Evolutionary conservation across 306 rosid genomes (phyloP).

Genomic region (Adenanthera pavonina): DNA sequence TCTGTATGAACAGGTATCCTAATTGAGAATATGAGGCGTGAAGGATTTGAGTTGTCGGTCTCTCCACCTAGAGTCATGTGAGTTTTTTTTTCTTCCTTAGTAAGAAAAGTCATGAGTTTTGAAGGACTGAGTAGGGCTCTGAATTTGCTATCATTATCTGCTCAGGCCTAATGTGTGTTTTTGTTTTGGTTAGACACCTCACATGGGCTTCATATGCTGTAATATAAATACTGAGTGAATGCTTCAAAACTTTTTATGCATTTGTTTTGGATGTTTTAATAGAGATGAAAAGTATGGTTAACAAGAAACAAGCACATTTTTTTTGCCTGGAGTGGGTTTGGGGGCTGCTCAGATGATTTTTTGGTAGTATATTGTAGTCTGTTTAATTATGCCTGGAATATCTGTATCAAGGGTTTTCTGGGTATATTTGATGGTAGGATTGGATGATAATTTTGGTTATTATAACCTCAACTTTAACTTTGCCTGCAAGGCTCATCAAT

Average conservation of each 20-base stretch:
- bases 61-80: slow-evolving; percentile 99
- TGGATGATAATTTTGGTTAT: not conserved
- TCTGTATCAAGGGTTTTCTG: not conserved
- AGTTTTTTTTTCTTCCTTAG: too few species aligned
- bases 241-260: slow-evolving; percentile 30
- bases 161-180: slow-evolving; percentile 21
- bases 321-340: slow-evolving; percentile 16
- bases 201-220: slow-evolving; percentile 27
- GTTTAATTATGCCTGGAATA: not conserved
- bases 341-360: slow-evolving; percentile 4
- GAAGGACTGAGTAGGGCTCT: slow-evolving; percentile 26
- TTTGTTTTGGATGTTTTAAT: slow-evolving; percentile 30
- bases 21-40: slow-evolving; percentile 98
- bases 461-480: not conserved
- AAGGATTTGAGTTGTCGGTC: slow-evolving; percentile 92
- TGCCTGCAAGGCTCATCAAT: not conserved
- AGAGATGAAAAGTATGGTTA: slow-evolving; percentile 20
- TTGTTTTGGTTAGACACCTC: slow-evolving; percentile 18
- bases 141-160: slow-evolving; percentile 22
- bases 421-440: not conserved
- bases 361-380: not conserved
- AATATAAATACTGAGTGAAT: slow-evolving; percentile 23
- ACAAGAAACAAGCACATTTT: slow-evolving; percentile 19
- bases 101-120: too few species aligned
- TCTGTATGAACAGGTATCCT: slow-evolving; percentile 73